These are phyloP conservation scores for Solanum hybrid DNA, from an alignment of 305 asterid species.

Conservation along the genomic window DNA sequence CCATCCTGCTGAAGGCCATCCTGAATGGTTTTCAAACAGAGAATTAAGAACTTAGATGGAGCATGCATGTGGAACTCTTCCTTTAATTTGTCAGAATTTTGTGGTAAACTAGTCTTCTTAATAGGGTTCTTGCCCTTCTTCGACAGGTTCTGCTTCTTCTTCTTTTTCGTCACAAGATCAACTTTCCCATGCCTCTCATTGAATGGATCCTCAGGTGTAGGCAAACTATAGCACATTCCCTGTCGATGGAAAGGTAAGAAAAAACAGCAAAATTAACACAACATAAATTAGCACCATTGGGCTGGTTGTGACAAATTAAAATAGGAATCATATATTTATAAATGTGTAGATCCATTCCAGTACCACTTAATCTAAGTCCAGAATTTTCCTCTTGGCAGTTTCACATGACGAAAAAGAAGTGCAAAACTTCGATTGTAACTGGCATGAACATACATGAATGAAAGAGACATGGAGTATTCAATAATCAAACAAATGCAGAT, in stretches of 20 bases:
- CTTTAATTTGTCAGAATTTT: slow-evolving; percentile 31
- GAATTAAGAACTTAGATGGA: slow-evolving; percentile 62
- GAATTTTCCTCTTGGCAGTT: neutral
- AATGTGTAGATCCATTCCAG: neutral
- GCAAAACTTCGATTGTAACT: neutral
- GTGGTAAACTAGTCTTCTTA: slow-evolving; percentile 17
- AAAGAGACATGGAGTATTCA: neutral
- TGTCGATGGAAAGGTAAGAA: slow-evolving; percentile 18
- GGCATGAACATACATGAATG: neutral
- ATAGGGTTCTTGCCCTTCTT: slow-evolving; percentile 22
- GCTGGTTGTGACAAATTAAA: neutral
- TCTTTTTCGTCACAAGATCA: slow-evolving; percentile 7
- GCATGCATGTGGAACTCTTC: slow-evolving; percentile 20
- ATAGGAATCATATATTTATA: neutral
- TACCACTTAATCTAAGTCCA: neutral
- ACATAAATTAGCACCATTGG: neutral
- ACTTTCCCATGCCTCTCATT: slow-evolving; percentile 48
- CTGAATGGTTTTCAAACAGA: slow-evolving; percentile 61
- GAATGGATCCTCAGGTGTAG: slow-evolving; percentile 71
- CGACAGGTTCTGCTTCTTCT: slow-evolving; percentile 25
- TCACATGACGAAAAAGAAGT: neutral
- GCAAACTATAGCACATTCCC: slow-evolving; percentile 97
- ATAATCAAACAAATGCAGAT: neutral
- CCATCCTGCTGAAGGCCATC: slow-evolving; percentile 29
- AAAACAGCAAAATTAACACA: neutral